Base-by-base conservation (phyloP, 116 monocot species). In the Papilionanthe hybrid region DNA sequence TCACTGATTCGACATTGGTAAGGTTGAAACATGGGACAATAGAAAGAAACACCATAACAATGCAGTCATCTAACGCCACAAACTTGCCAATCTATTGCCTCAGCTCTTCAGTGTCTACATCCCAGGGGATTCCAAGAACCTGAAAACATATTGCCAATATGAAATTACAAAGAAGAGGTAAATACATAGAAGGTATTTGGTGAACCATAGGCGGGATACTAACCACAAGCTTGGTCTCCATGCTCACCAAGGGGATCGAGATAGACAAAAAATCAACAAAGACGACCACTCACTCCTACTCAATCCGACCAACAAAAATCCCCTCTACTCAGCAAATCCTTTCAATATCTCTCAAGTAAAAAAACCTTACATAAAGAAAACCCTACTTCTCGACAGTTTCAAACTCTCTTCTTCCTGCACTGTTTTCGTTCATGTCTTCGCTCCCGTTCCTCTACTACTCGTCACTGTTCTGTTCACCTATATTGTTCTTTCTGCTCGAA, bases 71-170 rank as follows among this genome's bases (percentile, higher is more conserved):
- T 76, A 96, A 47, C 9, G 87, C 86, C 28, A 93, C 96, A 53
- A 96, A 96, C 78, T 91, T 93, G 88, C 87, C 84, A 93, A 96
- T 96, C 77, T 96, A 90, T 81, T 90, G 82, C 83, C 82, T 87
- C 81, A 96, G 65, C 53, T 91, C 93, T 53, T 90, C 93, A 2
- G 96, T 90, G 23, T 96, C 91, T 37, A 96, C 91, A 75, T 91
- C 93, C 96, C 96, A 96, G 15, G 96, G 96, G 68, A 96, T 91
- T 47, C 96, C 96, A 78, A 96, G 88, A 42, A 96, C 93, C 96
- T 96, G 32, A 20, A 72, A 74, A 80, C 48, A 42, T 1, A 19
- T 17, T 22, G 47, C 1, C 9, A 42, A 7, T 19, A 29, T 17
- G 75, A 32, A 75, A 42, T 20, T 41, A 20, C 42, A 32, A 68